Evolutionary conservation across 164 flowering plant species (phyloP), one percentile per base, ranked within the genome.

Genomic region (Hamamelis virginiana): DNA sequence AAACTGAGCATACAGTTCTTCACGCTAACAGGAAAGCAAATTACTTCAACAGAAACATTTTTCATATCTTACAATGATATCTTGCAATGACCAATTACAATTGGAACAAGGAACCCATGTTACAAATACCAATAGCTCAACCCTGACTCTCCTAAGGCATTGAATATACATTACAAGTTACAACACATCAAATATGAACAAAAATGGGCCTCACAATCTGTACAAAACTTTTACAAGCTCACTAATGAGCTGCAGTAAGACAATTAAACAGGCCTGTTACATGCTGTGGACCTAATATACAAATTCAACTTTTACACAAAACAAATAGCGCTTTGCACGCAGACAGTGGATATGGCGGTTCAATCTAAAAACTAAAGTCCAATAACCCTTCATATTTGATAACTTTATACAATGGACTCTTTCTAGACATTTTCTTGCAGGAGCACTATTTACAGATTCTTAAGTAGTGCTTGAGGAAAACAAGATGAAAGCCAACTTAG

Each of bases 221-320:
- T 64, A 71, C 62, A 76, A 72, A 47, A 63, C 66, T 47, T 46
- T 69, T 72, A 72, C 75, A 73, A 62, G 53, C 55, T 62, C 55
- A 44, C 52, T 41, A 44, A 70, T 43, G 53, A 41, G 44, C 57
- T 19, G 62, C 33, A 62, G 8, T 61, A 8, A 62, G 61, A 60
- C 60, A 60, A 66, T 9, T 25, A 48, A 65, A 43, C 66, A 53
- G 52, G 71, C 56, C 16, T 47, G 15, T 60, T 69, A 76, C 73
- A 76, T 65, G 19, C 33, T 48, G 59, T 59, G 41, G 43, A 55
- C 59, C 51, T 59, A 76, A n/a, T 61, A 70, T 50, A 76, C 15
- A 51, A 19, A 48, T 48, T 66, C 51, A 19, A 22, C 14, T 65
- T 14, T 47, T 65, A 60, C 57, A 76, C 18, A 51, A 25, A 26